A percentile compares a stretch with the other conserved stretches of the same genome.
These are phyloP conservation scores for Blastobotrys buckinghamii DNA, from an alignment of 1,139 yeast species.

Conservation along the genomic window DNA sequence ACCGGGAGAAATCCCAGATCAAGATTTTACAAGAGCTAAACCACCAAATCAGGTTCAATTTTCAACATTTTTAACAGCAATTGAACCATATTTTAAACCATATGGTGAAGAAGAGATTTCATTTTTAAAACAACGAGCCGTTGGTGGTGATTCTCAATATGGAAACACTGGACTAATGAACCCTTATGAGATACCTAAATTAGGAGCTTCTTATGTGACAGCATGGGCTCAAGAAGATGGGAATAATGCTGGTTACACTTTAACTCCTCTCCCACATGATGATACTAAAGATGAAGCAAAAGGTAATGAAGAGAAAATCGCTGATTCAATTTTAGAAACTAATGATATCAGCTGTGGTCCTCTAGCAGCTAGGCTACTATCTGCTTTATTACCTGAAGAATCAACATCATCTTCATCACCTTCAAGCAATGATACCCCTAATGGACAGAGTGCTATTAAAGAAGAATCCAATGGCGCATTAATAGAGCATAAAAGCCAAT, in stretches of 20 bases:
- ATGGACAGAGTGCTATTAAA: neutral
- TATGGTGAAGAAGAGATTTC: slow-evolving; percentile 76
- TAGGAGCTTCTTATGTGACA: slow-evolving; percentile 77
- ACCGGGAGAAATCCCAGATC: slow-evolving; percentile 85
- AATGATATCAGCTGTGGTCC: slow-evolving; percentile 82
- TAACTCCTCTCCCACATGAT: slow-evolving; percentile 34
- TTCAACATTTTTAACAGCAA: slow-evolving; percentile 75
- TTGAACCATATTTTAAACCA: slow-evolving; percentile 78
- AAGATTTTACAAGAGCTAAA: slow-evolving; percentile 78
- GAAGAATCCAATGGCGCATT: slow-evolving; percentile 1
- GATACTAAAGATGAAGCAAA: slow-evolving; percentile 37
- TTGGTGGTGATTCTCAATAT: slow-evolving; percentile 25
- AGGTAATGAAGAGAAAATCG: slow-evolving; percentile 54
- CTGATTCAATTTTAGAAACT: slow-evolving; percentile 60
- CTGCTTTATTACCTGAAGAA: slow-evolving; percentile 61
- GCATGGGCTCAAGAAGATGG: slow-evolving; percentile 83
- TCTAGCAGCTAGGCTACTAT: slow-evolving; percentile 71
- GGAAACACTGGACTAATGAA: slow-evolving; percentile 29
- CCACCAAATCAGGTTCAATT: slow-evolving; percentile 92
- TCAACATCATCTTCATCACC: too few relatives aligned
- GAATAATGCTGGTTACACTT: slow-evolving; percentile 35
- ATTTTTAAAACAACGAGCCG: slow-evolving; percentile 53
- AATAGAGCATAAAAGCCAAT: slow-evolving; percentile 15
- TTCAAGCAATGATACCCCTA: neutral
- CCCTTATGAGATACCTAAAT: slow-evolving; percentile 59